phyloP scores from a whole-genome alignment of 805 yeast genomes.

The Monosporozyma unispora region DNA sequence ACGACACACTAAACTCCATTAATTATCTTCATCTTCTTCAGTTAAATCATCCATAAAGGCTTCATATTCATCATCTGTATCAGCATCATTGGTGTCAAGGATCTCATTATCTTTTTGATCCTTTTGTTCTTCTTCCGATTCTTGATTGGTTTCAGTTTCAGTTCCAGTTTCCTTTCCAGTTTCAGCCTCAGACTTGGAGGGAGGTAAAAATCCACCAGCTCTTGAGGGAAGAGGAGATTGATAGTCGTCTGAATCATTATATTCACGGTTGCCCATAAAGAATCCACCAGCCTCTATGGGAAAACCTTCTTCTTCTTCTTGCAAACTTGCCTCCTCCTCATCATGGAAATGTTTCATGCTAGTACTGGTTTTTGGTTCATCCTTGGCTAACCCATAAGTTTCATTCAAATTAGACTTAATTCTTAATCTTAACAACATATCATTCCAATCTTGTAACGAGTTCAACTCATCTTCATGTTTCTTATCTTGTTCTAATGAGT shows the following conservation, averaged over 20 bases:
- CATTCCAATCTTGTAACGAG: constrained; percentile 35
- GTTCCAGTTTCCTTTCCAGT: neutral
- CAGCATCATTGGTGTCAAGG: neutral
- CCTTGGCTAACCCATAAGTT: constrained; percentile 35
- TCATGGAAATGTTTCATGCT: constrained; percentile 6
- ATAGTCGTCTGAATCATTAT: neutral
- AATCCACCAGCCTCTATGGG: constrained; percentile 11
- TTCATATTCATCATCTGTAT: constrained; percentile 22
- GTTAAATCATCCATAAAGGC: constrained; percentile 25
- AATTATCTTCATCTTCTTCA: constrained; percentile 1
- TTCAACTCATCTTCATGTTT: constrained; percentile 37
- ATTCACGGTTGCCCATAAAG: neutral
- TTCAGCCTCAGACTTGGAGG: neutral
- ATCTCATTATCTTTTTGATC: neutral
- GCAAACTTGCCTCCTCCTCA: constrained; percentile 11
- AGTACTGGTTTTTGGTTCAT: neutral
- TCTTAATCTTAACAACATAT: constrained; percentile 29
- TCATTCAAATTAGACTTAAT: constrained; percentile 34
- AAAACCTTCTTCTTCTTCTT: constrained; percentile 2
- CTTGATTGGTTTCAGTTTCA: neutral
- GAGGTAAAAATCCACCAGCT: neutral
- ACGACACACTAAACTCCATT: constrained; percentile 6
- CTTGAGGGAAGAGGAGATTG: neutral
- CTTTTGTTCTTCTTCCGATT: too few relatives aligned
- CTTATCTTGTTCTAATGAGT: constrained; percentile 31